Evolutionary conservation across 1,284 basidiomycete genomes (phyloP).

Genomic region (Takashimella koratensis): DNA sequence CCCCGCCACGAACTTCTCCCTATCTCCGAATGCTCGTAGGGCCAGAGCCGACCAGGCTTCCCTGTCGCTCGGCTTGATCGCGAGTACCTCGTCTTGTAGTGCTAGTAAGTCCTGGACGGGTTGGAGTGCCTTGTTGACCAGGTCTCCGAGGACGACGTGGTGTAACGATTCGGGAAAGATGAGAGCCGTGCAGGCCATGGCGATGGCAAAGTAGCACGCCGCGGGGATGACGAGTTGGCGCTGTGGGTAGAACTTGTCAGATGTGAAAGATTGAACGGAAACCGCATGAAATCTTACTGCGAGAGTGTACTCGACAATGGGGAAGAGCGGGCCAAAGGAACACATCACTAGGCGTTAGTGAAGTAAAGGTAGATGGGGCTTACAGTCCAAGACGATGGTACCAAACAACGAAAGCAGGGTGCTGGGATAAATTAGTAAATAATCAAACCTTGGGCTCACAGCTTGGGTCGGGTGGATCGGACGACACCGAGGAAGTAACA

Average conservation of each 20-base stretch:
- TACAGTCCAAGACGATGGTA: conserved; percentile 40
- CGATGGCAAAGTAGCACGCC: conserved; percentile 60
- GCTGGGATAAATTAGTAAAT: conserved; percentile 3
- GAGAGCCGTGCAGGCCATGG: conserved; percentile 56
- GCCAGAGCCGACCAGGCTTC: conserved; percentile 34
- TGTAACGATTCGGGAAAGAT: conserved; percentile 72
- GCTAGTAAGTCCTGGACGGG: conserved; percentile 36
- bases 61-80: conserved; percentile 21
- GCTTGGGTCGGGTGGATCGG: conserved; percentile 61
- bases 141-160: conserved; percentile 47
- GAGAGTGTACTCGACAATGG: conserved; percentile 62
- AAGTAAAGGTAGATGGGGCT: conserved; percentile 9
- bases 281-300: conserved; percentile 28
- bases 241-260: conserved; percentile 12
- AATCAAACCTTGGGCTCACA: conserved; percentile 41
- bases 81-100: conserved; percentile 43
- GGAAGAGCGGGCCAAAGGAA: conserved; percentile 58
- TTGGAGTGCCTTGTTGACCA: conserved; percentile 34
- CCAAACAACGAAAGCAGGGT: conserved; percentile 59
- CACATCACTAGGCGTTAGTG: conserved; percentile 56
- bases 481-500: conserved; percentile 60
- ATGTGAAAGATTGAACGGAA: neutral
- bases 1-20: conserved; percentile 27
- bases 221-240: conserved; percentile 58
- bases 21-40: conserved; percentile 14